A percentile compares a stretch with the other conserved stretches of the same genome.
These are phyloP conservation scores for Mycena rebaudengoi DNA, from an alignment of 768 basidiomycete genomes.

Conservation along the genomic window DNA sequence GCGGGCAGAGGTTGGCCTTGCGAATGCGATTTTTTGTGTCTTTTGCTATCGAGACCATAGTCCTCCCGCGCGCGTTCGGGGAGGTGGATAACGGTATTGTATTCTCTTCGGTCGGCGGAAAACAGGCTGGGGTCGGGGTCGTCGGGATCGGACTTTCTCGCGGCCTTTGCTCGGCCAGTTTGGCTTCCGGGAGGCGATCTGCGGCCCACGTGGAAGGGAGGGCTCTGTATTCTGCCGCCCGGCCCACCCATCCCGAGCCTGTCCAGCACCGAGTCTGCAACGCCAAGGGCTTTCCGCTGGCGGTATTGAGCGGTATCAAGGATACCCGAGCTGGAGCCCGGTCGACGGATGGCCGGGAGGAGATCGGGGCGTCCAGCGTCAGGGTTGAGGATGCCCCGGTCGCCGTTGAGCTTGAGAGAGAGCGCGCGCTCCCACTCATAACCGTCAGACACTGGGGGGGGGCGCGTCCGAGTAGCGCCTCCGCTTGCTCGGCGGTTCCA, in stretches of 20 bases:
- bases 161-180: slow-evolving; percentile 54
- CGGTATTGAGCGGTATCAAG: slow-evolving; percentile 11
- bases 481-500: slow-evolving; percentile 47
- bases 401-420: slow-evolving; percentile 27
- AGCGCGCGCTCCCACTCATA: slow-evolving; percentile 23
- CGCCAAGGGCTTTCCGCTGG: no score
- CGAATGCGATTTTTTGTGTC: slow-evolving; percentile 13
- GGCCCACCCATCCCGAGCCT: slow-evolving; percentile 2
- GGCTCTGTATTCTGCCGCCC: slow-evolving; percentile 13
- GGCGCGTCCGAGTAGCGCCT: slow-evolving; percentile 49
- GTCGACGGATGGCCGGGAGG: neutral
- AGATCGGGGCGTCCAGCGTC: neutral
- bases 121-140: slow-evolving; percentile 33
- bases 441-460: neutral
- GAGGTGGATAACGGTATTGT: slow-evolving; percentile 26
- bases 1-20: neutral
- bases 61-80: slow-evolving; percentile 21
- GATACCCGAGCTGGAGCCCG: slow-evolving; percentile 14
- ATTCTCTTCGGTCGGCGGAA: slow-evolving; percentile 18
- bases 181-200: slow-evolving; percentile 61
- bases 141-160: slow-evolving; percentile 49
- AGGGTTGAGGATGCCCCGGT: slow-evolving; percentile 28
- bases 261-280: slow-evolving; percentile 11
- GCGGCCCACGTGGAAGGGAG: slow-evolving; percentile 30
- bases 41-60: slow-evolving; percentile 16